phyloP scores from a whole-genome alignment of 2,329 filamentous ascomycete genomes.

The Madurella fahalii region DNA sequence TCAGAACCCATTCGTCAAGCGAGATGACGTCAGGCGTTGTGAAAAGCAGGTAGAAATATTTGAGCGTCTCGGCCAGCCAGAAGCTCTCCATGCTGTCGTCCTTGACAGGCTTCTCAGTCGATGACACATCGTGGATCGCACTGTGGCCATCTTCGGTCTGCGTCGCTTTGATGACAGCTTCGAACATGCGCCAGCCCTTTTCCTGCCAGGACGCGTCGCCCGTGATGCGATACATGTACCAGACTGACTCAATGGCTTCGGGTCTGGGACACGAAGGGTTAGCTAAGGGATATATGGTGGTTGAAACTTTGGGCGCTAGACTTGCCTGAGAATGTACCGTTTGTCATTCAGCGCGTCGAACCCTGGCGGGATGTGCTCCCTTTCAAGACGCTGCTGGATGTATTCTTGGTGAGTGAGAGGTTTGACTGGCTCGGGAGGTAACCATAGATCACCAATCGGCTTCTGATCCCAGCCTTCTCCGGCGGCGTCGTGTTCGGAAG shows the following conservation, averaged over 20 bases:
- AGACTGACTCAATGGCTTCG: conserved; percentile 83
- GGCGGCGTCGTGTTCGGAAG: background rate
- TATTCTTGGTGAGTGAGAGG: conserved; percentile 53
- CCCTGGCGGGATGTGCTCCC: conserved; percentile 46
- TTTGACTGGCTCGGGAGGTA: conserved; percentile 33
- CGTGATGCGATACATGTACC: conserved; percentile 87
- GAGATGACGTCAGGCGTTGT: conserved; percentile 61
- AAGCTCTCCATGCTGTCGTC: conserved; percentile 77
- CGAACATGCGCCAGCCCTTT: conserved; percentile 83
- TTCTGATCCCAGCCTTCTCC: conserved; percentile 13
- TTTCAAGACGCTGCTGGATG: conserved; percentile 43
- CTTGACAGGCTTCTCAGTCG: background rate
- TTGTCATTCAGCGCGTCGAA: conserved; percentile 43
- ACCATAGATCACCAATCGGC: conserved; percentile 19
- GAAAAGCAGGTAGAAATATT: conserved; percentile 87
- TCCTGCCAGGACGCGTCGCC: conserved; percentile 72
- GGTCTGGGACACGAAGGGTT: conserved; percentile 47
- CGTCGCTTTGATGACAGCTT: conserved; percentile 63
- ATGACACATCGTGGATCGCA: conserved; percentile 60
- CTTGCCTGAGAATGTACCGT: conserved; percentile 61
- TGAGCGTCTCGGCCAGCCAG: conserved; percentile 86
- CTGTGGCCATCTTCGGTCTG: conserved; percentile 63
- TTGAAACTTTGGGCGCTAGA: background rate
- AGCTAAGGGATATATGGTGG: conserved; percentile 16
- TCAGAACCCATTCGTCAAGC: conserved; percentile 65